These are phyloP conservation scores for Mycena indigotica DNA, from an alignment of 768 basidiomycete genomes.

Conservation along the genomic window DNA sequence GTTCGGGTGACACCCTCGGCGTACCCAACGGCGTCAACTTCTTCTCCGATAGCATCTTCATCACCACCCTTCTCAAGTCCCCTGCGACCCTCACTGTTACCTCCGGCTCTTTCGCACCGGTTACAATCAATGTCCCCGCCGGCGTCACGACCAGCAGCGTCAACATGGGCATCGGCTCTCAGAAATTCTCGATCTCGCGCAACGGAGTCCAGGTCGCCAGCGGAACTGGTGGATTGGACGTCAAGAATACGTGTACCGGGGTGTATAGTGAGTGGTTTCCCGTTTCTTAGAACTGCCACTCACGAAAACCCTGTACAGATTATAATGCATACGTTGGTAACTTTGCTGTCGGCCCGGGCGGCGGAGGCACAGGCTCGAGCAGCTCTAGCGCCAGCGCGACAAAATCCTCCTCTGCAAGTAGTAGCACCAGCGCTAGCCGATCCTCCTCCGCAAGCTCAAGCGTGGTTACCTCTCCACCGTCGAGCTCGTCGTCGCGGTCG, in stretches of 20 bases:
- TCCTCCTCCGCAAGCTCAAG: not conserved
- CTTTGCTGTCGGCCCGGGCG: not conserved
- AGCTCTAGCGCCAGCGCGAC: not conserved
- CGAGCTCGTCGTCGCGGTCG: constrained; percentile 3
- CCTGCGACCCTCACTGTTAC: constrained; percentile 13
- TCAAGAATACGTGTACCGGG: constrained; percentile 1
- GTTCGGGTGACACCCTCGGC: constrained; percentile 12
- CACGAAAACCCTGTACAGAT: not conserved
- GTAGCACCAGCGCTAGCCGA: no score
- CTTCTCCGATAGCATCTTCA: constrained; percentile 9
- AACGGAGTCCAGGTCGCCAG: constrained; percentile 1
- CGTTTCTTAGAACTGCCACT: not conserved
- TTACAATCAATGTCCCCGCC: constrained; percentile 4
- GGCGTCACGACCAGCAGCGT: not conserved
- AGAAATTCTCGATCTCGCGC: constrained; percentile 2
- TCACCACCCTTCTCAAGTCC: constrained; percentile 8
- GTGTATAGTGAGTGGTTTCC: constrained; percentile 9
- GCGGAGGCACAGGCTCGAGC: not conserved
- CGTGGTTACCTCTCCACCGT: constrained; percentile 1
- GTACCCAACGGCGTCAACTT: constrained; percentile 10
- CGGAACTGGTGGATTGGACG: constrained; percentile 9
- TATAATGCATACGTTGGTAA: not conserved
- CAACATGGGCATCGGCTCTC: not conserved
- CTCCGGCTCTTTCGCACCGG: constrained; percentile 5
- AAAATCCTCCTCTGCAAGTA: constrained; percentile 8